These are phyloP conservation scores for Pestalotiopsis sp. DNA, from an alignment of 2,329 filamentous ascomycete species.

Conservation along the genomic window DNA sequence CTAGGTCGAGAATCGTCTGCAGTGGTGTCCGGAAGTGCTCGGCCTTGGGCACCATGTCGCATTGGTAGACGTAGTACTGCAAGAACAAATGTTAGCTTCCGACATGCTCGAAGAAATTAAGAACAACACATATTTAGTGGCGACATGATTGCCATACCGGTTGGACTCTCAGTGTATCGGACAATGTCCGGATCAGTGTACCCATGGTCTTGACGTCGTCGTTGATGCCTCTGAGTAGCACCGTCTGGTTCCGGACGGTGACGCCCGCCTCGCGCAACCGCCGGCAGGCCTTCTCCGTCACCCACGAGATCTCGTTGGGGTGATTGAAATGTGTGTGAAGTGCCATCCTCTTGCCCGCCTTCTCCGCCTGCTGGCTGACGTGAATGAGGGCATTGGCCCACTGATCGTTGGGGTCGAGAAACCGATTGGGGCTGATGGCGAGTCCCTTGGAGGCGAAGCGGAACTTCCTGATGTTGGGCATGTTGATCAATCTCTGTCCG, in stretches of 20 bases:
- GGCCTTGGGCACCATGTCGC: conserved; percentile 60
- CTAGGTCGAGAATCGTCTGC: conserved; percentile 56
- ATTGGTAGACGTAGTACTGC: conserved; percentile 67
- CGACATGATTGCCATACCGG: conserved; percentile 53
- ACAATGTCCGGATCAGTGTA: conserved; percentile 51
- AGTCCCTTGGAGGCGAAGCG: conserved; percentile 64
- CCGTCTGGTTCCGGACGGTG: conserved; percentile 60
- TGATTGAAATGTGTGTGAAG: conserved; percentile 69
- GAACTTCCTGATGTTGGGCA: conserved; percentile 59
- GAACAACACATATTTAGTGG: no score
- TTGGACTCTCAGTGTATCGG: conserved; percentile 52
- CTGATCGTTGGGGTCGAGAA: conserved; percentile 50
- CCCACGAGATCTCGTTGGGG: conserved; percentile 61
- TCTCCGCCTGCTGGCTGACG: conserved; percentile 49
- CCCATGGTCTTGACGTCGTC: conserved; percentile 54
- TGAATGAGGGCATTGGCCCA: conserved; percentile 55
- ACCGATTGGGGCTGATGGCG: conserved; percentile 56
- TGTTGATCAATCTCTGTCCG: conserved; percentile 54
- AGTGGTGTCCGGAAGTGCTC: conserved; percentile 65
- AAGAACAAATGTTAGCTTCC: not conserved
- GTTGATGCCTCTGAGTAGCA: conserved; percentile 60
- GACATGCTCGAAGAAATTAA: not conserved
- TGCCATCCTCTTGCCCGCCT: conserved; percentile 58
- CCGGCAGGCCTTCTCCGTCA: conserved; percentile 51
- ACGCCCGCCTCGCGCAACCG: conserved; percentile 51